Base-by-base conservation (phyloP, 169 alveolate genomes). In the Ichthyophthirius multifiliis region DNA sequence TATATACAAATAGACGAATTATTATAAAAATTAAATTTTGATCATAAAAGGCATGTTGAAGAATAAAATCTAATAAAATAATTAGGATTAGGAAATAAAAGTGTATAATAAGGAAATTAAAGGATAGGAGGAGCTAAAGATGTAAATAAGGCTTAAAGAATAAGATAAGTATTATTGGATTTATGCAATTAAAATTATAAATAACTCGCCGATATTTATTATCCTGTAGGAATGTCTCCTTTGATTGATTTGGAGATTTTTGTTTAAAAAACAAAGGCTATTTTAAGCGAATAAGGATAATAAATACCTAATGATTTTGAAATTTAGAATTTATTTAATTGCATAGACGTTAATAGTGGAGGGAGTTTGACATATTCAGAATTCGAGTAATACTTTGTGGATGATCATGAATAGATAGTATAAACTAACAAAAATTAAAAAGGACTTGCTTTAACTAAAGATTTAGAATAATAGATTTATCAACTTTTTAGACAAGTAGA, bases 401-500 rank as follows among this genome's bases (percentile, higher is more conserved):
- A n/a, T 55, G 71, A 23, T 27, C 23, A 39, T 27, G 41, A 55
- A 55, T 34, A 55, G 6, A 27, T 55, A 12, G 39, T 55, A 1
- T 18, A 55, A 55, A 16, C n/a, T n/a, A 45, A 67, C 9, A 6
- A 39, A 9, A 30, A 44, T 16, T n/a, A 37, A 13, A 37, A 34
- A 18, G 30, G 41, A 4, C 32, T 67, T 39, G 20, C 32, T 10
- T 37, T 67, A 7, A 15, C 77, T 31, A 35, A 30, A n/a, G 18
- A 67, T 37, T 37, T 67, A 62, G 77, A 67, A n/a, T 15, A 67
- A 39, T 30, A 67, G 41, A 67, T 67, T 35, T 37, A 31, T 20
- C 35, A 20, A 5, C 15, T 67, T 2, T 67, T 67, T 23, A 41
- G 30, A 5, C 43, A 35, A n/a, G 62, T 67, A 2, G 77, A 67